phyloP scores from a whole-genome alignment of 2,329 filamentous ascomycete genomes.

The Byssothecium circinans region DNA sequence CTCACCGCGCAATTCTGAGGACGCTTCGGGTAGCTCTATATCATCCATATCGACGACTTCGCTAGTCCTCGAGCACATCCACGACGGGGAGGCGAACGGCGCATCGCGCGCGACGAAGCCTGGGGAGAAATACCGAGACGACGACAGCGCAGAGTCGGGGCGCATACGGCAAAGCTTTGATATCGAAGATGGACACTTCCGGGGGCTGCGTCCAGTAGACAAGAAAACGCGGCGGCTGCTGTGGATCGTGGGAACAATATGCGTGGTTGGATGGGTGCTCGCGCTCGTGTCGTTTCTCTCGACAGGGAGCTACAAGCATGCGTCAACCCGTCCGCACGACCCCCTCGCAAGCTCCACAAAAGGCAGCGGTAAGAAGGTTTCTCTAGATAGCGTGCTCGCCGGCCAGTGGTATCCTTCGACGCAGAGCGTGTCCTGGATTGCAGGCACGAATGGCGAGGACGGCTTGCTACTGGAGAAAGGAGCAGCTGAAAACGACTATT shows the following conservation, averaged over 20 bases:
- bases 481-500: slow-evolving; percentile 64
- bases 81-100: slow-evolving; percentile 53
- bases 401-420: slow-evolving; percentile 66
- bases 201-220: slow-evolving; percentile 60
- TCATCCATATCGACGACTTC: slow-evolving; percentile 85
- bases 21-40: slow-evolving; percentile 55
- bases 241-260: slow-evolving; percentile 62
- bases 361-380: slow-evolving; percentile 71
- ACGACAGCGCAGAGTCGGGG: slow-evolving; percentile 45
- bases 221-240: slow-evolving; percentile 64
- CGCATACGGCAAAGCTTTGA: slow-evolving; percentile 55
- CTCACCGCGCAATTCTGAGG: slow-evolving; percentile 36
- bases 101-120: slow-evolving; percentile 28
- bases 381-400: slow-evolving; percentile 68
- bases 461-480: slow-evolving; percentile 79
- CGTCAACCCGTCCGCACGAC: slow-evolving; percentile 66
- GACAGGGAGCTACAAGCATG: slow-evolving; percentile 66
- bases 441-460: slow-evolving; percentile 74
- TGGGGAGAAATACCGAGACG: slow-evolving; percentile 43
- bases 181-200: slow-evolving; percentile 53
- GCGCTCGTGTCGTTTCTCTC: slow-evolving; percentile 69
- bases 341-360: slow-evolving; percentile 64
- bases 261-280: slow-evolving; percentile 68
- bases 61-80: slow-evolving; percentile 76
- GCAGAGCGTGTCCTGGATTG: slow-evolving; percentile 75